These are phyloP conservation scores for Hibiscus syriacus DNA, from an alignment of 345 rosid species.

Conservation along the genomic window DNA sequence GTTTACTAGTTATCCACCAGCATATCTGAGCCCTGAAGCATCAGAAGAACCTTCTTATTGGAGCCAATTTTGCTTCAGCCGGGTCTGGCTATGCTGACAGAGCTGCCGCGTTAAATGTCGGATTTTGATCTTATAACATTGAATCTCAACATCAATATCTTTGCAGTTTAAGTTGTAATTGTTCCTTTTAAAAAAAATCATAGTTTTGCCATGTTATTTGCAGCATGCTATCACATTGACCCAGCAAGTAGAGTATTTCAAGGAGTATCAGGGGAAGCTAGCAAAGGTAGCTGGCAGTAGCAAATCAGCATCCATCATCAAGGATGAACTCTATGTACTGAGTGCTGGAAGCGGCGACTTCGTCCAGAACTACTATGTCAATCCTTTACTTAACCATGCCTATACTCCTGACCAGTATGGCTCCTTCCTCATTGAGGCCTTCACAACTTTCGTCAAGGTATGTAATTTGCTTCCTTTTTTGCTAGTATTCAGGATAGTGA, in stretches of 20 bases:
- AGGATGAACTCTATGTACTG: slow-evolving; percentile 49
- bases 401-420: slow-evolving; percentile 70
- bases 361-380: slow-evolving; percentile 76
- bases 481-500: not conserved
- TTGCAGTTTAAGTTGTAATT: not conserved
- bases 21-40: slow-evolving; percentile 84
- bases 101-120: slow-evolving; percentile 30
- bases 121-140: not conserved
- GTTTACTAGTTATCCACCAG: slow-evolving; percentile 64
- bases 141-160: not conserved
- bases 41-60: slow-evolving; percentile 82
- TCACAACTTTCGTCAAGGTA: slow-evolving; percentile 62
- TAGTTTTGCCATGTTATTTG: slow-evolving; percentile 4
- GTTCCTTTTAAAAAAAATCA: not conserved
- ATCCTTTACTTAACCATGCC: slow-evolving; percentile 51
- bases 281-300: slow-evolving; percentile 53
- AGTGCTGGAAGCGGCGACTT: slow-evolving; percentile 88
- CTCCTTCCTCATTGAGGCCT: slow-evolving; percentile 40
- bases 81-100: slow-evolving; percentile 82
- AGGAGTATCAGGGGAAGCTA: slow-evolving; percentile 70
- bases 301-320: slow-evolving; percentile 49
- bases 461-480: not conserved
- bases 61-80: slow-evolving; percentile 92
- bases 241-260: slow-evolving; percentile 67
- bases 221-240: slow-evolving; percentile 80